Conservation (phyloP, 2,329 filamentous ascomycete genomes). For the Huntiella bhutanensis region DNA sequence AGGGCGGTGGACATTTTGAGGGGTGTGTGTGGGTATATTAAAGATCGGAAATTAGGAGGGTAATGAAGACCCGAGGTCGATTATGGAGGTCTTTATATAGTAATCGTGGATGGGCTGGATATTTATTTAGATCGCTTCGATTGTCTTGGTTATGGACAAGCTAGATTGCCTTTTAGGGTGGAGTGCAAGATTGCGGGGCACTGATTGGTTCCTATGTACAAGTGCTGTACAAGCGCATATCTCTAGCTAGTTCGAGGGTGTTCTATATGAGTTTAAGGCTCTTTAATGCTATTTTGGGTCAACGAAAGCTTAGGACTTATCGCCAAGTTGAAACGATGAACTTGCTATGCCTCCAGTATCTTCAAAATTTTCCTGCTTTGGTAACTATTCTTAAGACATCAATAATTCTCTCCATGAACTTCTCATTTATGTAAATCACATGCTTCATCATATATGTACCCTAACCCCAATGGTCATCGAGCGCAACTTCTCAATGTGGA, state of each 20-base stretch:
- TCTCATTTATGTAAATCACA: too few species aligned
- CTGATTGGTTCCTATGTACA: not conserved
- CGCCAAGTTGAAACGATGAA: not conserved
- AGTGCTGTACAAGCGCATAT: not conserved
- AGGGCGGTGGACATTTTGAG: constrained; percentile 23
- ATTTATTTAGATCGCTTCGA: too few species aligned
- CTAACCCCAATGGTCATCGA: too few species aligned
- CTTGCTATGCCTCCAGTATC: constrained; percentile 1
- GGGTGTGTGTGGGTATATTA: not conserved
- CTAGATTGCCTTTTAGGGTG: not conserved
- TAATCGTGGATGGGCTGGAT: not conserved
- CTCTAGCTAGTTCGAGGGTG: constrained; percentile 1
- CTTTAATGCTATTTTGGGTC: not conserved
- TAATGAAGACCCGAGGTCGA: not conserved
- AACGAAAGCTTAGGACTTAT: not conserved
- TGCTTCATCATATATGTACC: too few species aligned
- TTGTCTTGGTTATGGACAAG: not conserved
- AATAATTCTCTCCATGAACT: too few species aligned
- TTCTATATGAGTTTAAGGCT: not conserved
- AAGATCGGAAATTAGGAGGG: not conserved
- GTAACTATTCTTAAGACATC: not conserved
- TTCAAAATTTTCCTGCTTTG: not conserved
- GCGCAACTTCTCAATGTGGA: too few species aligned
- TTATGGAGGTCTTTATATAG: not conserved
- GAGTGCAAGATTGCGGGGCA: not conserved